phyloP scores from a whole-genome alignment of 2,329 filamentous ascomycete species.

The Clonostachys rhizophaga region DNA sequence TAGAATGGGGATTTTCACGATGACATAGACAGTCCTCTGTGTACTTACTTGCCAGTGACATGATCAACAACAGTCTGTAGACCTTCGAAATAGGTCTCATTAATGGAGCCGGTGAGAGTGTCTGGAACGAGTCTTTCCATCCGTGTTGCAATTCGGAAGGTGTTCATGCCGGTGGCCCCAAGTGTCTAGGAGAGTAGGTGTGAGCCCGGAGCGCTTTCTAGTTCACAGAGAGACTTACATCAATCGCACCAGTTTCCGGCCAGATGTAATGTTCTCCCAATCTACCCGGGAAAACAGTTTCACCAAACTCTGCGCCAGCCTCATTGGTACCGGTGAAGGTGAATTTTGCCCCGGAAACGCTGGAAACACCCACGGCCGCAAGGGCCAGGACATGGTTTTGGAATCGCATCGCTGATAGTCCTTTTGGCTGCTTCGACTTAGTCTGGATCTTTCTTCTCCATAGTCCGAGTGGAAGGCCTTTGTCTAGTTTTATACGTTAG shows the following conservation, averaged over 20 bases:
- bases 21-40: background rate
- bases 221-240: constrained; percentile 12
- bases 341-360: constrained; percentile 19
- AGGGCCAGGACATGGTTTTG: too few relatives aligned
- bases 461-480: too few relatives aligned
- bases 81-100: constrained; percentile 9
- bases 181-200: constrained; percentile 12
- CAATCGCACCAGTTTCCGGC: background rate
- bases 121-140: background rate
- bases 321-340: constrained; percentile 23
- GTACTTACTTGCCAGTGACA: constrained; percentile 16
- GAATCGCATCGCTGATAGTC: too few relatives aligned
- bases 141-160: background rate
- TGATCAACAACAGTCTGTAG: constrained; percentile 22
- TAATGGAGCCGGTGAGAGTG: background rate
- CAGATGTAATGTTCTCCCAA: background rate
- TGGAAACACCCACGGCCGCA: constrained; percentile 2
- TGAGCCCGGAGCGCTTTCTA: too few relatives aligned
- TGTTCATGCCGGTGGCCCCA: background rate
- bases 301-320: background rate
- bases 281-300: background rate
- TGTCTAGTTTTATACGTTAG: too few relatives aligned
- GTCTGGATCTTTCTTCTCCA: too few relatives aligned
- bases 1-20: background rate
- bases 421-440: too few relatives aligned